Percentiles rank a stretch among this genome's conserved stretches.
Evolutionary conservation across 768 basidiomycete species (phyloP).

Genomic region (Filobasidium wieringae): DNA sequence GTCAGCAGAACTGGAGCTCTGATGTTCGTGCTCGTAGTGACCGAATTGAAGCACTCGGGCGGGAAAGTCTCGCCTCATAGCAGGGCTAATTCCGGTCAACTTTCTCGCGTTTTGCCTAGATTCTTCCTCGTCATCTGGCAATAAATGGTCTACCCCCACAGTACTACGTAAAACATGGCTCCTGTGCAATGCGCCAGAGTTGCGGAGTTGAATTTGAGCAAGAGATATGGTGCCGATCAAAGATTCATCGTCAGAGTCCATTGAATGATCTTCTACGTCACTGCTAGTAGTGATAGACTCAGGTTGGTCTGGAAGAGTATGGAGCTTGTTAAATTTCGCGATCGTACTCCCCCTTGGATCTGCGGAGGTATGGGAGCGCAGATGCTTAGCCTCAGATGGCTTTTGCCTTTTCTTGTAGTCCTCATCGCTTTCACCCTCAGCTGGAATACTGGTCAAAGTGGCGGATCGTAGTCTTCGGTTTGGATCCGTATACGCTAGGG

Average conservation of each 20-base stretch:
- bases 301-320: not conserved
- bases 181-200: no score
- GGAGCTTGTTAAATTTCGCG: not conserved
- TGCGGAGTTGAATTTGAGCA: no score
- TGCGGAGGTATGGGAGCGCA: not conserved
- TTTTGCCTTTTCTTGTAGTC: not conserved
- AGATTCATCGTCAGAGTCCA: not conserved
- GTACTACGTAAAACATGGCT: no score
- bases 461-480: not conserved
- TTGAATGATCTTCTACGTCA: not conserved
- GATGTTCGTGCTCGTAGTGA: not conserved
- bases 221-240: not conserved
- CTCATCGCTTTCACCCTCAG: not conserved
- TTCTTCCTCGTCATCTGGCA: no score
- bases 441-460: not conserved
- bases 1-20: not conserved
- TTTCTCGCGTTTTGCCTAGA: not conserved
- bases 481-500: not conserved
- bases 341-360: not conserved
- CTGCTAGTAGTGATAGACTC: not conserved
- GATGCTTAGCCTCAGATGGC: not conserved
- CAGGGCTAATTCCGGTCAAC: not conserved
- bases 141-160: no score
- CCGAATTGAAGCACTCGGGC: not conserved
- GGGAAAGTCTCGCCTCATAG: not conserved